Evolutionary conservation across 2,329 filamentous ascomycete species (phyloP).

Genomic region (Coniochaeta sp.): DNA sequence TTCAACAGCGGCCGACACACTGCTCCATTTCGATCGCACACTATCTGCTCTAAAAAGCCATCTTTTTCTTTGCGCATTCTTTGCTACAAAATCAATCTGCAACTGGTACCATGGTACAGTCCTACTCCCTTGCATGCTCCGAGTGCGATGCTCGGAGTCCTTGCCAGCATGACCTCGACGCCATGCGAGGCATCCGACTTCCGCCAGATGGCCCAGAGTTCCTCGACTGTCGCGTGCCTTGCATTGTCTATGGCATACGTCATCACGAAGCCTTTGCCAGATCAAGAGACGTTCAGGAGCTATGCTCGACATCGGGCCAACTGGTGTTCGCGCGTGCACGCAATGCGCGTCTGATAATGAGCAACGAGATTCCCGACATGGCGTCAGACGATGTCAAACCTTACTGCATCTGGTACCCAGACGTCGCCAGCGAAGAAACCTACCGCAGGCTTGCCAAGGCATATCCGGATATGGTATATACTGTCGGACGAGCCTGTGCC

Average conservation of each 20-base stretch:
- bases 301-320: neutral
- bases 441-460: constrained; percentile 20
- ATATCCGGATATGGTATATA: constrained; percentile 23
- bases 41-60: neutral
- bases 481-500: constrained; percentile 28
- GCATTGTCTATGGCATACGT: constrained; percentile 2
- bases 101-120: neutral
- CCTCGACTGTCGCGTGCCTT: neutral
- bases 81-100: neutral
- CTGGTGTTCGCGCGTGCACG: constrained; percentile 1
- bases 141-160: neutral
- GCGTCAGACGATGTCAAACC: constrained; percentile 5
- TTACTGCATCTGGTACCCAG: constrained; percentile 10
- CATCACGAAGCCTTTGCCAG: constrained; percentile 3
- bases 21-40: neutral
- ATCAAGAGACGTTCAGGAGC: neutral
- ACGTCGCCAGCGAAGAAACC: constrained; percentile 20
- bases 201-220: neutral
- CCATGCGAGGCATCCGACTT: constrained; percentile 1
- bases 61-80: neutral
- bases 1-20: neutral
- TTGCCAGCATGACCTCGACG: constrained; percentile 1
- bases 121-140: neutral
- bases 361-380: constrained; percentile 7
- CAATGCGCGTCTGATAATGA: constrained; percentile 10